Percentiles rank a stretch among this genome's conserved stretches.
Evolutionary conservation across 257 asterid species (phyloP).

Genomic region (Haberlea rhodopensis): DNA sequence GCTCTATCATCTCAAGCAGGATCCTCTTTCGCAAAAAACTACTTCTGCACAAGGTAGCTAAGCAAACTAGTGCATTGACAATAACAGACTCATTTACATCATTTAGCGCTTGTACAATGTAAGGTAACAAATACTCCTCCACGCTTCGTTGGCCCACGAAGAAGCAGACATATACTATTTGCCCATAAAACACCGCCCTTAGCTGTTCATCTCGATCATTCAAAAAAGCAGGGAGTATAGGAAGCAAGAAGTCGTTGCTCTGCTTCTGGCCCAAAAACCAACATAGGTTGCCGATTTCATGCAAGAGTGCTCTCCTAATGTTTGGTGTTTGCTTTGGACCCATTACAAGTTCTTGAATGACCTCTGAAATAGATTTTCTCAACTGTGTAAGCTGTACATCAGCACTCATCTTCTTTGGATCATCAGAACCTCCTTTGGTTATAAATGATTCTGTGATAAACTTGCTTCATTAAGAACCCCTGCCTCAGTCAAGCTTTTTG

Average conservation of each 20-base stretch:
- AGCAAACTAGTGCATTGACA: constrained; percentile 92
- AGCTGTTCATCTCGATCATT: constrained; percentile 98
- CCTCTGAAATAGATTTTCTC: constrained; percentile 91
- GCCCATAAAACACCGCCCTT: constrained; percentile 92
- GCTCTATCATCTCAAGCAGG: constrained; percentile 93
- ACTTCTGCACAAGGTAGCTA: constrained; percentile 86
- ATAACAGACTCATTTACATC: constrained; percentile 82
- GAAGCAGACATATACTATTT: constrained; percentile 81
- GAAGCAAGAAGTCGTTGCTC: constrained; percentile 93
- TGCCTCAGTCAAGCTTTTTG: constrained; percentile 93
- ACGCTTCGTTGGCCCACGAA: constrained; percentile 97
- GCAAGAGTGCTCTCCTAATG: constrained; percentile 97
- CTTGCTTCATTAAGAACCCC: constrained; percentile 89
- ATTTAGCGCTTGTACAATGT: constrained; percentile 92
- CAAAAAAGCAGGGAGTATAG: constrained; percentile 97
- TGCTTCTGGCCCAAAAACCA: constrained; percentile 99
- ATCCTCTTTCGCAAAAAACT: constrained; percentile 78
- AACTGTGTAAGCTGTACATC: constrained; percentile 86
- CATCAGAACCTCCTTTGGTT: constrained; percentile 43
- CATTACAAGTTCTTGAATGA: constrained; percentile 98
- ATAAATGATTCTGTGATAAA: constrained; percentile 50
- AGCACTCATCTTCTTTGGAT: constrained; percentile 50
- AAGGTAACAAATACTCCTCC: constrained; percentile 96
- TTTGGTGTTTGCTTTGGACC: constrained; percentile 99
- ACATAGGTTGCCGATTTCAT: constrained; percentile 94